Base-by-base conservation (phyloP, 495 filamentous ascomycete genomes). In the Xylaria scruposa region DNA sequence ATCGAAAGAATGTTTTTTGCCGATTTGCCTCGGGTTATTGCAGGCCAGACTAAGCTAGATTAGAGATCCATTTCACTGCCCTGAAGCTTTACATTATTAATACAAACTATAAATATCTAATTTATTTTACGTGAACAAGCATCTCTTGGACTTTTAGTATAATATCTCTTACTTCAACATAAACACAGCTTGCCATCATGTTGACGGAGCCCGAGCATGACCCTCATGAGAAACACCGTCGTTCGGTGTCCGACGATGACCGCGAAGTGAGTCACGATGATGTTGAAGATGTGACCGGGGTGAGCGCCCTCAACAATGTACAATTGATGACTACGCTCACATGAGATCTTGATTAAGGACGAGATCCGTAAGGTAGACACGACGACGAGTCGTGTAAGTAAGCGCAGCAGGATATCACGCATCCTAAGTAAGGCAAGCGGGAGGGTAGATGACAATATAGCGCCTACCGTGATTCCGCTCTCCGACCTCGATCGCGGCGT, bases 401-500 rank as follows among this genome's bases (percentile, higher is more conserved):
- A 67, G 8, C 70, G 53, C 36, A 71, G 61, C 63, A 59, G 31
- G 36, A 36, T 71, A 17, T 71, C 70, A 7, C 62, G 17, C 38
- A 26, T 67, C 31, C 19, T 67, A 10, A 71, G 40, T n/a, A 53
- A 64, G 21, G 72, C 64, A 21, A 66, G 66, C 26, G 60, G 40
- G 47, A 68, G 67, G 47, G 72, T 73, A 54, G 74, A 72, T n/a
- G 72, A 73, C 26, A 68, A 81, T 9, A 5, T 59, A 15, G 56
- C 58, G 15, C 71, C 73, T 4, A 72, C 49, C 6, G 60, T 65
- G 8, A 64, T 87, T 56, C 86, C 86, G 1, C 53, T 81, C 21
- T 81, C 82, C 1, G 78, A 88, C 66, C 79, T 89, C 7, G 79
- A 80, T 29, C 78, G 80, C 13, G 82, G 82, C 47, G 77, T 88